phyloP scores from a whole-genome alignment of 345 rosid species.

The Camelina hispida region DNA sequence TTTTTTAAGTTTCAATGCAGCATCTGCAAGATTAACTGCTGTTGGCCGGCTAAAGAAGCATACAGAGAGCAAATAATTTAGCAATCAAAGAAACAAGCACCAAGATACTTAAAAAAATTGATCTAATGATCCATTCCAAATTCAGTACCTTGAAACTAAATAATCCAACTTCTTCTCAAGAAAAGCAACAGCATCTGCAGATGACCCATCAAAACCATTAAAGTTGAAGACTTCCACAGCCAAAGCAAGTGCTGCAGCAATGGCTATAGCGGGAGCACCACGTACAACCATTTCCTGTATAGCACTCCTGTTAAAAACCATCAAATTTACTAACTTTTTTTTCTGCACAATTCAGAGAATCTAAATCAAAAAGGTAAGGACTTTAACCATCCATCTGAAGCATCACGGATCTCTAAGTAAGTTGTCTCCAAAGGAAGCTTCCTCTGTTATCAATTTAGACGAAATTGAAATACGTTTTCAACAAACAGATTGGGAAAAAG shows the following conservation, averaged over 20 bases:
- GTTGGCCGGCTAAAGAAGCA: constrained; percentile 79
- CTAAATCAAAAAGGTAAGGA: neutral
- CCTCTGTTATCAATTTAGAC: constrained; percentile 57
- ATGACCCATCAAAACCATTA: constrained; percentile 57
- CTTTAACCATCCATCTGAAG: constrained; percentile 83
- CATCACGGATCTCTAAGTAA: constrained; percentile 62
- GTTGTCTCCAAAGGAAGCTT: constrained; percentile 80
- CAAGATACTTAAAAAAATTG: constrained; percentile 11
- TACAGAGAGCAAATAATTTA: constrained; percentile 1
- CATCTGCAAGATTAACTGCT: constrained; percentile 90
- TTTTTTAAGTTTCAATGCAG: constrained; percentile 76
- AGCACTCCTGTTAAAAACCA: constrained; percentile 60
- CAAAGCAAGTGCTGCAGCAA: constrained; percentile 88
- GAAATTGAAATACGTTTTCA: neutral
- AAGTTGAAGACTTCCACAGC: constrained; percentile 83
- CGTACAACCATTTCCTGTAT: constrained; percentile 96
- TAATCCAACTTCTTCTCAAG: constrained; percentile 65
- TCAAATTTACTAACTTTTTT: neutral
- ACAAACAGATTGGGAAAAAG: constrained; percentile 1
- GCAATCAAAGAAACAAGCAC: constrained; percentile 22
- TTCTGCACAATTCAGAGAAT: neutral
- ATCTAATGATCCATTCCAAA: neutral
- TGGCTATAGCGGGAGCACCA: constrained; percentile 98
- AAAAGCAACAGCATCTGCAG: constrained; percentile 61
- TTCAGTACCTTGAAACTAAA: constrained; percentile 71